phyloP scores from a whole-genome alignment of 371 early-diverging fungal genomes.

The Ordospora pajunii region DNA sequence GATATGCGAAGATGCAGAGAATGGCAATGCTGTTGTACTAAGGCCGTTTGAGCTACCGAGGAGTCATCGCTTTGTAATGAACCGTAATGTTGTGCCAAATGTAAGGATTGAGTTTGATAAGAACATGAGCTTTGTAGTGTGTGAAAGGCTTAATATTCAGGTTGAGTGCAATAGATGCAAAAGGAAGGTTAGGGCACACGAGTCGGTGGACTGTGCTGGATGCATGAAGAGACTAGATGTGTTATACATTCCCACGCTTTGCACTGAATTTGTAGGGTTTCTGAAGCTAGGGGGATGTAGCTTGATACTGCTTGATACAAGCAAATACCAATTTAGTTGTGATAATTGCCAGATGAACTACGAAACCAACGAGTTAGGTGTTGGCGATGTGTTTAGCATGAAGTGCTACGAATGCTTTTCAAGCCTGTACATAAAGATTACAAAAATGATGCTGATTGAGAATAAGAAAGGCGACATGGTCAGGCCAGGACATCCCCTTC shows the following conservation, averaged over 20 bases:
- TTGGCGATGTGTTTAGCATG: conserved; percentile 2
- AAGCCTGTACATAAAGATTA: conserved; percentile 65
- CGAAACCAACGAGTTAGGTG: conserved; percentile 13
- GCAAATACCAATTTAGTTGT: conserved; percentile 42
- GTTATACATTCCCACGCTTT: conserved; percentile 23
- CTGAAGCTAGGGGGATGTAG: conserved; percentile 28
- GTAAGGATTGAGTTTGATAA: conserved; percentile 22
- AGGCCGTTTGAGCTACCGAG: conserved; percentile 4
- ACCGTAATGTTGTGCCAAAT: neutral
- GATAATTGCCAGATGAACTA: conserved; percentile 35
- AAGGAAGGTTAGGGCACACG: neutral
- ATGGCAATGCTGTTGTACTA: neutral
- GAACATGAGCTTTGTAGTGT: conserved; percentile 16
- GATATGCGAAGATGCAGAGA: conserved; percentile 12
- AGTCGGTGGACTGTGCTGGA: neutral
- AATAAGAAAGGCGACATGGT: conserved; percentile 60
- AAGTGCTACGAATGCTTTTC: conserved; percentile 64
- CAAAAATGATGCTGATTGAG: conserved; percentile 64
- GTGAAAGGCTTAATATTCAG: conserved; percentile 18
- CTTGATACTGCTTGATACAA: conserved; percentile 25
- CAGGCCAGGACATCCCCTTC: conserved; percentile 51
- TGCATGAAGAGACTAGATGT: conserved; percentile 29
- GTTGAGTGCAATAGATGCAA: conserved; percentile 46
- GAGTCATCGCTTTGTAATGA: conserved; percentile 18
- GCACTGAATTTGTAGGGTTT: conserved; percentile 31